Conservation (phyloP, 2,329 filamentous ascomycete genomes). For the Sporothrix brunneoviolacea region DNA sequence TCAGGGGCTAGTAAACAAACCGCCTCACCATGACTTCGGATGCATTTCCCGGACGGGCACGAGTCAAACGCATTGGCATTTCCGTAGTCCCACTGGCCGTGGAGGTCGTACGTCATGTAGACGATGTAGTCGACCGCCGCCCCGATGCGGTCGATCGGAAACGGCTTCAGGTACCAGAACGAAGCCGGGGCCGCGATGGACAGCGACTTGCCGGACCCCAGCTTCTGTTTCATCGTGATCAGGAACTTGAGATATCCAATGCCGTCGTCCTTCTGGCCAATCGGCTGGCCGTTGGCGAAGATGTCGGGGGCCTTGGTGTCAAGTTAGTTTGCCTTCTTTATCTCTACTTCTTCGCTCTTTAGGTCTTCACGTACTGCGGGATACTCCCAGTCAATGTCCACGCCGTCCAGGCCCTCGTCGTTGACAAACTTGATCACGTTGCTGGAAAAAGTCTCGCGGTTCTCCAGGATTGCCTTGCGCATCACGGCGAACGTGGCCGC, state of each 20-base stretch:
- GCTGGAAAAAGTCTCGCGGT: slow-evolving; percentile 10
- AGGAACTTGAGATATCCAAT: slow-evolving; percentile 30
- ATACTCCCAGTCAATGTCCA: slow-evolving; percentile 16
- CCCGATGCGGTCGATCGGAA: slow-evolving; percentile 25
- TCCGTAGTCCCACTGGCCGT: slow-evolving; percentile 34
- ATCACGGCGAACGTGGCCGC: slow-evolving; percentile 31
- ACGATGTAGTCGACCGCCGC: slow-evolving; percentile 28
- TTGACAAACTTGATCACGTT: slow-evolving; percentile 12
- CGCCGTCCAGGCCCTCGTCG: slow-evolving; percentile 9
- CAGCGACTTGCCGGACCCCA: slow-evolving; percentile 21
- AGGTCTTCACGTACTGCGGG: slow-evolving; percentile 18
- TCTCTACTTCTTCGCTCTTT: slow-evolving; percentile 25
- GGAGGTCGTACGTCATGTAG: slow-evolving; percentile 30
- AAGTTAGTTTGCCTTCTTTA: slow-evolving; percentile 31
- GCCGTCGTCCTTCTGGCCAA: slow-evolving; percentile 23
- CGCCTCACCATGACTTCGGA: slow-evolving; percentile 29
- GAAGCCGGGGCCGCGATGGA: slow-evolving; percentile 25
- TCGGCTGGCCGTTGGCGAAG: slow-evolving; percentile 25
- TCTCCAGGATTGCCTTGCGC: slow-evolving; percentile 19
- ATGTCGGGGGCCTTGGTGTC: slow-evolving; percentile 16
- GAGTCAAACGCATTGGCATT: slow-evolving; percentile 17
- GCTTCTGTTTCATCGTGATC: slow-evolving; percentile 17
- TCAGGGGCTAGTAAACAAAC: too few relatives aligned
- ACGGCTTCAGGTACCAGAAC: slow-evolving; percentile 29
- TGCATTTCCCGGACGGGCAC: slow-evolving; percentile 26